phyloP scores from a whole-genome alignment of 495 filamentous ascomycete genomes.

The Lindgomyces ingoldianus region DNA sequence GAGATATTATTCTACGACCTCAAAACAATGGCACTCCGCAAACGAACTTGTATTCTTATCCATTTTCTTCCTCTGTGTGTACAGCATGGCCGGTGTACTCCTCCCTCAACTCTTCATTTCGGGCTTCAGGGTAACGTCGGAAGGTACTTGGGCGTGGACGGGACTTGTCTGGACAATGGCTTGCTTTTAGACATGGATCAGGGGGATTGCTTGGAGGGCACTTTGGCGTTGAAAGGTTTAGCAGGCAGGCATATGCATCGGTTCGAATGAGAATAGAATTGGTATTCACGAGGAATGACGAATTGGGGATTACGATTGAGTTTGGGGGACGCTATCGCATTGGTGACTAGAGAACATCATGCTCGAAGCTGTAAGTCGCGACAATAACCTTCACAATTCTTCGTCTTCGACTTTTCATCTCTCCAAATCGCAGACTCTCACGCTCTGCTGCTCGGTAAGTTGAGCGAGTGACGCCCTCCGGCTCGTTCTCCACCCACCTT shows the following conservation, averaged over 20 bases:
- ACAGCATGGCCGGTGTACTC: neutral
- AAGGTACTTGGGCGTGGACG: neutral
- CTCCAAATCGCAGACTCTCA: too few relatives aligned
- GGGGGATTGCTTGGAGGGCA: neutral
- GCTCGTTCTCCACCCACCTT: too few relatives aligned
- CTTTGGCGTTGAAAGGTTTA: neutral
- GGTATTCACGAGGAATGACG: neutral
- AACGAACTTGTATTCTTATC: too few relatives aligned
- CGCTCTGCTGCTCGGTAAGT: too few relatives aligned
- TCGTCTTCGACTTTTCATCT: too few relatives aligned
- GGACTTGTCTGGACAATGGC: neutral
- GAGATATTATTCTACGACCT: too few relatives aligned
- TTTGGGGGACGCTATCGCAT: neutral
- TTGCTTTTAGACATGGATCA: neutral
- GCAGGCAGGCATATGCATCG: neutral
- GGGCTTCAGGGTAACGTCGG: neutral
- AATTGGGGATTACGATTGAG: too few relatives aligned
- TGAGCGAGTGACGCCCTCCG: too few relatives aligned
- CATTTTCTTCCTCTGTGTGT: neutral
- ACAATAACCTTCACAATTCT: too few relatives aligned
- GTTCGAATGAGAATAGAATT: neutral
- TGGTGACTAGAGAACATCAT: neutral
- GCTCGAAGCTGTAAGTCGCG: too few relatives aligned
- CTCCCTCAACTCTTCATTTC: neutral
- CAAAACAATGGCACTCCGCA: too few relatives aligned